These are phyloP conservation scores for Artemisia annua DNA, from an alignment of 129 eudicot genomes.

Conservation along the genomic window DNA sequence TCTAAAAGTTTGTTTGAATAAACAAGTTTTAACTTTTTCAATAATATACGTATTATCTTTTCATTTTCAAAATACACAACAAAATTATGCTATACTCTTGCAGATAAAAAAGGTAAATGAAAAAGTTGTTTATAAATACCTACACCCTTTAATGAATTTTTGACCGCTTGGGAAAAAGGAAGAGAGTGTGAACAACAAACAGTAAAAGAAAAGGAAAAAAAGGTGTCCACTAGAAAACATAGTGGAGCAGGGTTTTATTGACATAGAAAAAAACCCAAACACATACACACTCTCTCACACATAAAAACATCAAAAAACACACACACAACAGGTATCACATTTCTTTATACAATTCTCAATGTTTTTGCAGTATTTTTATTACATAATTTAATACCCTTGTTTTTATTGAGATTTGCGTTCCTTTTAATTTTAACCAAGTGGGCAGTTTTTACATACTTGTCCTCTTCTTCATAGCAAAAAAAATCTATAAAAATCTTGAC, in stretches of 20 bases:
- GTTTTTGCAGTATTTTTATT: not conserved
- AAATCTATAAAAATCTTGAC: slow-evolving; percentile 14
- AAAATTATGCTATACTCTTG: not conserved
- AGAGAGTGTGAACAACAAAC: slow-evolving; percentile 15
- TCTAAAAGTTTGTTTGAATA: too few species aligned
- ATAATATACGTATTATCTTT: too few species aligned
- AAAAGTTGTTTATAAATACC: slow-evolving; percentile 13
- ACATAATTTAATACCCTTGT: slow-evolving; percentile 16
- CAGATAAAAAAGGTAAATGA: slow-evolving; percentile 5
- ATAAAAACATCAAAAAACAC: slow-evolving; percentile 12
- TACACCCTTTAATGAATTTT: slow-evolving; percentile 19
- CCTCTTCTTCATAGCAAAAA: slow-evolving; percentile 26
- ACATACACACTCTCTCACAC: not conserved
- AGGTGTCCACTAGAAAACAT: not conserved
- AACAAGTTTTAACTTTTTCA: too few species aligned
- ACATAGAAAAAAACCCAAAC: slow-evolving; percentile 25
- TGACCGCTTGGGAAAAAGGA: slow-evolving; percentile 28
- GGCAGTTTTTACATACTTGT: slow-evolving; percentile 32
- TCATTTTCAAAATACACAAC: not conserved
- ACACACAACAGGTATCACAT: slow-evolving; percentile 36
- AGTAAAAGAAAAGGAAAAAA: slow-evolving; percentile 14
- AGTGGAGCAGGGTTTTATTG: slow-evolving; percentile 34
- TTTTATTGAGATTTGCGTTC: slow-evolving; percentile 41
- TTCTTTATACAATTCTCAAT: not conserved
- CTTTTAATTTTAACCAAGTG: slow-evolving; percentile 27